A percentile compares a stretch with the other conserved stretches of the same genome.
These are phyloP conservation scores for Circinella minor DNA, from an alignment of 371 early-diverging fungal genomes.

Conservation along the genomic window DNA sequence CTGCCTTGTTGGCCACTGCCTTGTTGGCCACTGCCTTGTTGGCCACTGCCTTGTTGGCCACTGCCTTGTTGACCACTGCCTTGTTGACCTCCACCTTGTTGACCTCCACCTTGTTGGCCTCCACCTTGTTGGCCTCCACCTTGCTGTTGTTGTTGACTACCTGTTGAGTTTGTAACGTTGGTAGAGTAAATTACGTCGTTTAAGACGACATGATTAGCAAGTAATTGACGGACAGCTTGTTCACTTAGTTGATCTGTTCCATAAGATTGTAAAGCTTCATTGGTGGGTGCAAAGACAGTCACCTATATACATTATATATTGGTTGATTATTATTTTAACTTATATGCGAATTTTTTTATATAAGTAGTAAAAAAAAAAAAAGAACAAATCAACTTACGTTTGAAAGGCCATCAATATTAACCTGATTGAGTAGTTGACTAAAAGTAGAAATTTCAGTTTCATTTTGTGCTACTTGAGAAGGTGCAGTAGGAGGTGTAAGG, in stretches of 20 bases:
- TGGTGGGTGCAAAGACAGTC: constrained; percentile 44
- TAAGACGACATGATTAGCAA: constrained; percentile 16
- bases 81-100: background rate
- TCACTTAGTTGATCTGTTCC: constrained; percentile 7
- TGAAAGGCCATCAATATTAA: constrained; percentile 23
- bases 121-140: constrained; percentile 4
- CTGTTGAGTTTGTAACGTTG: constrained; percentile 12
- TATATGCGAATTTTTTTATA: too few relatives aligned
- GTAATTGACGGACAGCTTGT: constrained; percentile 2
- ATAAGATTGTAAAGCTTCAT: constrained; percentile 23
- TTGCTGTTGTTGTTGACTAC: background rate
- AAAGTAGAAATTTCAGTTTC: constrained; percentile 18
- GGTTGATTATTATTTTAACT: too few relatives aligned
- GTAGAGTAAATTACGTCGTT: constrained; percentile 17
- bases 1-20: background rate
- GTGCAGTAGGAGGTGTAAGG: constrained; percentile 33
- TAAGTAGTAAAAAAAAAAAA: too few relatives aligned
- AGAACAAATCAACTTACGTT: constrained; percentile 28
- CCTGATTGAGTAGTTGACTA: constrained; percentile 8
- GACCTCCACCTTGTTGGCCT: background rate
- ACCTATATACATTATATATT: constrained; percentile 23
- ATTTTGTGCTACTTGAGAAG: constrained; percentile 27
- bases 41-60: background rate
- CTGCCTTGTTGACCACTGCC: background rate
- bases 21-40: background rate